A percentile compares a stretch with the other conserved stretches of the same genome.
These are phyloP conservation scores for Ceratocystis destructans DNA, from an alignment of 2,329 filamentous ascomycete species.

Conservation along the genomic window DNA sequence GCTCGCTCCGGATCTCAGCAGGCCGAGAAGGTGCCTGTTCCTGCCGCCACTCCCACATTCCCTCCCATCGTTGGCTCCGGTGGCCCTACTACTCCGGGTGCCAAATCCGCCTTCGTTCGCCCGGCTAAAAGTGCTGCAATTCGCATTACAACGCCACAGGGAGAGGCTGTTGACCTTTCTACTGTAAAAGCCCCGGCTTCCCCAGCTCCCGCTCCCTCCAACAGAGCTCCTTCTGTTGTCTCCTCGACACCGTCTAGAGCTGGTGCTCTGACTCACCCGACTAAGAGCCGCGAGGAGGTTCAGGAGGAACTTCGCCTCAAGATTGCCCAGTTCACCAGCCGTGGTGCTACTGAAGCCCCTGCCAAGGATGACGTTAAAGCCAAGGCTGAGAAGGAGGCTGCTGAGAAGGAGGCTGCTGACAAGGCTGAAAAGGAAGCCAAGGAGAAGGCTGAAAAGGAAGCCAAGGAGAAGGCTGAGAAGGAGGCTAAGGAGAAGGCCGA, in stretches of 20 bases:
- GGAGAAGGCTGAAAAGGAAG: constrained; percentile 26
- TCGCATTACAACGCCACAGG: constrained; percentile 69
- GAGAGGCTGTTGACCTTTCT: constrained; percentile 60
- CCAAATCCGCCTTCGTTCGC: constrained; percentile 14
- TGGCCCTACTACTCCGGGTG: constrained; percentile 27
- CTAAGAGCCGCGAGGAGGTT: constrained; percentile 68
- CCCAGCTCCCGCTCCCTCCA: constrained; percentile 40
- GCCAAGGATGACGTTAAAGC: constrained; percentile 24
- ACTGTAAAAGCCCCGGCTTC: constrained; percentile 45
- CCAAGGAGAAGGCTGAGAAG: constrained; percentile 29
- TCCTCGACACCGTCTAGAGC: constrained; percentile 66
- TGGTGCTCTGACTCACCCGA: constrained; percentile 51
- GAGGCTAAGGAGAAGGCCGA: constrained; percentile 25
- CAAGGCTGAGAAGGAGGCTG: constrained; percentile 24
- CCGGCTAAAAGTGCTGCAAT: constrained; percentile 44
- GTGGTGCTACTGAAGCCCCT: constrained; percentile 10
- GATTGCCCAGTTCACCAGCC: constrained; percentile 47
- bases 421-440: constrained; percentile 24
- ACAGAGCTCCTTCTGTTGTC: constrained; percentile 55
- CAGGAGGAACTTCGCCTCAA: constrained; percentile 71
- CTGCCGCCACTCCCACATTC: constrained; percentile 50
- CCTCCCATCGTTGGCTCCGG: constrained; percentile 48
- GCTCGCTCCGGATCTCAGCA: constrained; percentile 61
- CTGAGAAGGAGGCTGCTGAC: constrained; percentile 23
- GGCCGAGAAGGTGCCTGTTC: constrained; percentile 40